These are phyloP conservation scores for Eucalyptus lansdowneana DNA, from an alignment of 345 rosid genomes.

Conservation along the genomic window DNA sequence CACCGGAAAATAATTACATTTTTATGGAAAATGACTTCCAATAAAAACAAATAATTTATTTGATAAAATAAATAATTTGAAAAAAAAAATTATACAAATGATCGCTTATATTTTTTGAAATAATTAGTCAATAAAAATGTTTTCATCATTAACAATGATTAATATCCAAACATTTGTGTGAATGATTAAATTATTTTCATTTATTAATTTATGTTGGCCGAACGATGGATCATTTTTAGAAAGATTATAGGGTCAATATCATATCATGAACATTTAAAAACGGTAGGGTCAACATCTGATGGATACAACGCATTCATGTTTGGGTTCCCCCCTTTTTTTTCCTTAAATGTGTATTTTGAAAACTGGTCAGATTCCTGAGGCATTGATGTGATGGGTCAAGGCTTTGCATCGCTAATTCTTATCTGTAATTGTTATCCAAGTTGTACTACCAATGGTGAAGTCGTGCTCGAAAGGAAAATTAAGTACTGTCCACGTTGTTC, in stretches of 20 bases:
- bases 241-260: not conserved
- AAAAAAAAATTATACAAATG: too few relatives aligned
- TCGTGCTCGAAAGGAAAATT: not conserved
- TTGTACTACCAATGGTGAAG: not conserved
- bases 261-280: too few relatives aligned
- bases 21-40: too few relatives aligned
- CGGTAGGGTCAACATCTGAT: not conserved
- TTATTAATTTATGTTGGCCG: too few relatives aligned
- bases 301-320: not conserved
- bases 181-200: too few relatives aligned
- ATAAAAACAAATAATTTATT: too few relatives aligned
- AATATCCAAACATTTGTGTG: not conserved
- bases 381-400: not conserved
- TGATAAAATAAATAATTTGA: too few relatives aligned
- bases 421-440: not conserved
- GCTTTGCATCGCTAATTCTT: not conserved
- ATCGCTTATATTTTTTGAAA: too few relatives aligned
- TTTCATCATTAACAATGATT: too few relatives aligned
- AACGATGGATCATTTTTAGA: not conserved
- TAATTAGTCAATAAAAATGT: not conserved
- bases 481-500: not conserved
- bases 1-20: too few relatives aligned
- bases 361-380: not conserved
- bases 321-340: accelerated
- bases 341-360: not conserved